Evolutionary conservation across 345 rosid genomes (phyloP).

Genomic region (Hirschfeldia incana): DNA sequence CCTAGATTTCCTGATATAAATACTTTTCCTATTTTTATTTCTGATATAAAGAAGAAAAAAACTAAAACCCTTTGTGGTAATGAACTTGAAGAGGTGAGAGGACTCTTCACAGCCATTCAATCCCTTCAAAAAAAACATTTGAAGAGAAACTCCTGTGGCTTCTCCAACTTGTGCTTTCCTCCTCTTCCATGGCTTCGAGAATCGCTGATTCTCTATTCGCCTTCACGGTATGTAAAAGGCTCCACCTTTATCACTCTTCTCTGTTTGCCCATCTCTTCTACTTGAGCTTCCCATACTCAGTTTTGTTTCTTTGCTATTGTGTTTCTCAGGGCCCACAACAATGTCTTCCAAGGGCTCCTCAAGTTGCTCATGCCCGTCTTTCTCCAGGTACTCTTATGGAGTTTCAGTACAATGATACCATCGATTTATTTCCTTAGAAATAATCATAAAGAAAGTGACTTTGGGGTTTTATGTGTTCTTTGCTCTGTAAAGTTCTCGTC

Average conservation of each 20-base stretch:
- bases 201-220: conserved; percentile 60
- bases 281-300: conserved; percentile 19
- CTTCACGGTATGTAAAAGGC: conserved; percentile 50
- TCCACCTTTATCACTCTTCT: conserved; percentile 1
- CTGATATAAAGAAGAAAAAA: neutral
- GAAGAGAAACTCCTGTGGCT: conserved; percentile 13
- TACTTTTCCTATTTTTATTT: neutral
- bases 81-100: conserved; percentile 29
- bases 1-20: neutral
- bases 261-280: conserved; percentile 7
- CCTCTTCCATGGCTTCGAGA: conserved; percentile 71
- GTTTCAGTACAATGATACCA: neutral
- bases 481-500: conserved; percentile 4
- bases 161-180: conserved; percentile 28
- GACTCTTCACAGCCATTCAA: conserved; percentile 34
- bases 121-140: conserved; percentile 7
- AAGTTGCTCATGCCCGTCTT: conserved; percentile 43
- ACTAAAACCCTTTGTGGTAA: neutral
- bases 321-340: conserved; percentile 60
- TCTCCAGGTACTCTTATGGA: conserved; percentile 54
- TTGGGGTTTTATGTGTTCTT: neutral
- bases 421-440: neutral
- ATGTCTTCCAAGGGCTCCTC: conserved; percentile 49
- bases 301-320: conserved; percentile 32
- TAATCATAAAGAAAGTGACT: neutral